A percentile compares a stretch with the other conserved stretches of the same genome.
Conservation (phyloP, 140 eudicot species). For the Cichorium intybus region DNA sequence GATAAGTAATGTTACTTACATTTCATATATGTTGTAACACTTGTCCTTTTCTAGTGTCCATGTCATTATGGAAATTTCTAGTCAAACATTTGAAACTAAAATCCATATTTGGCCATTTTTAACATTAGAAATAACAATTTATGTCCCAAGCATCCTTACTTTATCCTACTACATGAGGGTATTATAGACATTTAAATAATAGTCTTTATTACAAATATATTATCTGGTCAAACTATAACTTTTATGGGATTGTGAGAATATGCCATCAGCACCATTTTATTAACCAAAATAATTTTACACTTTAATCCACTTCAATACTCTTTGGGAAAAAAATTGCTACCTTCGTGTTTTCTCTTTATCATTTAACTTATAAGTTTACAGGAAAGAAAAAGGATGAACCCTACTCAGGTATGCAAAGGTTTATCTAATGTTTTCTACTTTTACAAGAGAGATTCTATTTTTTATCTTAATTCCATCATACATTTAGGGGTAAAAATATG, state of each 20-base stretch:
- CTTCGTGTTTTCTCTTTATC: not conserved
- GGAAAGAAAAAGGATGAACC: not conserved
- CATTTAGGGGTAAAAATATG: not conserved
- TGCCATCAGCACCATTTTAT: no score
- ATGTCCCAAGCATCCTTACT: no score
- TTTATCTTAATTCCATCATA: not conserved
- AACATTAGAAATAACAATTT: no score
- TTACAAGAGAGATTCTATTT: not conserved
- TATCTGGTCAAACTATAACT: no score
- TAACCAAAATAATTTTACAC: no score
- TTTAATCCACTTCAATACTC: no score
- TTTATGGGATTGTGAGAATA: no score
- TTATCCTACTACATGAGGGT: not conserved
- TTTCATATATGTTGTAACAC: not conserved
- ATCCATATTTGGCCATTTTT: not conserved
- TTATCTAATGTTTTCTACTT: not conserved
- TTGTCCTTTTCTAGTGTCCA: not conserved
- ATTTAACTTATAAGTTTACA: not conserved
- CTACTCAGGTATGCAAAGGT: constrained; percentile 20
- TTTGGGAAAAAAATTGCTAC: not conserved
- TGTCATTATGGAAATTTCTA: no score
- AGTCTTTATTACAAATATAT: no score
- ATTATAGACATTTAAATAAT: not conserved
- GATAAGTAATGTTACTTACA: not conserved
- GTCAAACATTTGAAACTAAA: not conserved